A percentile compares a stretch with the other conserved stretches of the same genome.
phyloP scores from a whole-genome alignment of 23 red algal species.

The Pyropia yezoensis region DNA sequence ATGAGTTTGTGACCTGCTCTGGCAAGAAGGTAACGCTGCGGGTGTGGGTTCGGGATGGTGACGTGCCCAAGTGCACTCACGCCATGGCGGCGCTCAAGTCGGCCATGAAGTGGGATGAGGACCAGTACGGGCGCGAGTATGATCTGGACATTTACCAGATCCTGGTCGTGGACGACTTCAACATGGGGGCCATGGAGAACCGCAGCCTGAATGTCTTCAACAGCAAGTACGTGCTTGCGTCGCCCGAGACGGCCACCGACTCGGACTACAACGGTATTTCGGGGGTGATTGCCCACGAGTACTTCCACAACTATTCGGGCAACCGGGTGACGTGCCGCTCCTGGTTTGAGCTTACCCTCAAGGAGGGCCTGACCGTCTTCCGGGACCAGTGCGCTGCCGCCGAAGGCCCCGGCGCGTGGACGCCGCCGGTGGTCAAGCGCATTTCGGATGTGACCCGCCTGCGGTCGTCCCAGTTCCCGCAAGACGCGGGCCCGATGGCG shows the following conservation, averaged over 20 bases:
- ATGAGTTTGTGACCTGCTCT: slow-evolving; percentile 70
- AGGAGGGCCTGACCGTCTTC: slow-evolving; percentile 98
- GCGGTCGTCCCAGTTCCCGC: slow-evolving; percentile 79
- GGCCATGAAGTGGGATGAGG: slow-evolving; percentile 98
- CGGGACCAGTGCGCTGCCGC: slow-evolving; percentile 87
- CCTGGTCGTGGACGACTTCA: slow-evolving; percentile 86
- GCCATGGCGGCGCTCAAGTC: slow-evolving; percentile 85
- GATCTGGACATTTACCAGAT: slow-evolving; percentile 93
- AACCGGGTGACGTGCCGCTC: slow-evolving; percentile 88
- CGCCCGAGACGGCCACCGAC: slow-evolving; percentile 87
- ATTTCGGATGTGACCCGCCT: slow-evolving; percentile 80
- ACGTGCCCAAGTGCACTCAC: slow-evolving; percentile 53
- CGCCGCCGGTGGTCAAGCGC: slow-evolving; percentile 54
- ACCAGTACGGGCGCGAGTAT: slow-evolving; percentile 86
- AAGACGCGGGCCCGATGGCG: slow-evolving; percentile 95
- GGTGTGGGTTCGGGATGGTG: slow-evolving; percentile 73
- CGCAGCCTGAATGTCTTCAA: slow-evolving; percentile 96
- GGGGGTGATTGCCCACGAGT: slow-evolving; percentile 89
- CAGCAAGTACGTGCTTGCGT: slow-evolving; percentile 86
- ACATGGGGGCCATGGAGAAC: slow-evolving; percentile 99
- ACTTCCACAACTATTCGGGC: slow-evolving; percentile 99
- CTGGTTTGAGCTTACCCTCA: slow-evolving; percentile 96
- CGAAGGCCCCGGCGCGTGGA: slow-evolving; percentile 49
- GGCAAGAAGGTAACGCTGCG: slow-evolving; percentile 52
- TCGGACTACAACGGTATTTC: slow-evolving; percentile 75